Evolutionary conservation across 2,329 filamentous ascomycete genomes (phyloP).

Genomic region (Emergomyces pasteurianus): DNA sequence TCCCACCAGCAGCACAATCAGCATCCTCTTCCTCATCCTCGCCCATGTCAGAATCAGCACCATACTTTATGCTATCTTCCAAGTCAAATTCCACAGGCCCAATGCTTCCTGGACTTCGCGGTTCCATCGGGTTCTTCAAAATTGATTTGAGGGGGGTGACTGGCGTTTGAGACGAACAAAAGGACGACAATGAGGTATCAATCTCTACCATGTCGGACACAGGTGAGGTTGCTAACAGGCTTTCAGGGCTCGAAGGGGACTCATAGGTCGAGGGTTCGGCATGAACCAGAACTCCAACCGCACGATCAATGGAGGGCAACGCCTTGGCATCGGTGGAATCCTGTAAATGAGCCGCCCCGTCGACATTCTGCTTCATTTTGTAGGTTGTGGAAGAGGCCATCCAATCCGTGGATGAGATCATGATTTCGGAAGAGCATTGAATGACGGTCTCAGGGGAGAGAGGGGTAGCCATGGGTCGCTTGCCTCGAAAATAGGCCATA

Average conservation of each 20-base stretch:
- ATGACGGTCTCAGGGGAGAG: neutral
- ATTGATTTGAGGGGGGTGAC: constrained; percentile 1
- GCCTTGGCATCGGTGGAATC: neutral
- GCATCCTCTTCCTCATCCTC: neutral
- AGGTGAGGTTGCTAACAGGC: neutral
- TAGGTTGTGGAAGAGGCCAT: neutral
- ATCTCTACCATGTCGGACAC: neutral
- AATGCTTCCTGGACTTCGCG: neutral
- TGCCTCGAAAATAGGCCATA: neutral
- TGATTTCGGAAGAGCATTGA: neutral
- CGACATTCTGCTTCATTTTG: neutral
- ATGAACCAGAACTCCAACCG: neutral
- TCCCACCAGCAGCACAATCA: neutral
- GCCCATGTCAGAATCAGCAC: constrained; percentile 1
- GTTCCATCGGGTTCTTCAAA: neutral
- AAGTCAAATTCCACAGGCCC: neutral
- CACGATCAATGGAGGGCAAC: neutral
- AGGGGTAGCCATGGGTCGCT: neutral
- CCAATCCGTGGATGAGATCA: neutral
- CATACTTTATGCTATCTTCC: neutral
- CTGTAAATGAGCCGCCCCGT: neutral
- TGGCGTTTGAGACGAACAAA: neutral
- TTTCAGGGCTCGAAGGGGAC: neutral
- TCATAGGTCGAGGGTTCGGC: neutral
- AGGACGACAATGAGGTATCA: neutral